Conservation (phyloP, 2,329 filamentous ascomycete species). For the Eutypa lata region DNA sequence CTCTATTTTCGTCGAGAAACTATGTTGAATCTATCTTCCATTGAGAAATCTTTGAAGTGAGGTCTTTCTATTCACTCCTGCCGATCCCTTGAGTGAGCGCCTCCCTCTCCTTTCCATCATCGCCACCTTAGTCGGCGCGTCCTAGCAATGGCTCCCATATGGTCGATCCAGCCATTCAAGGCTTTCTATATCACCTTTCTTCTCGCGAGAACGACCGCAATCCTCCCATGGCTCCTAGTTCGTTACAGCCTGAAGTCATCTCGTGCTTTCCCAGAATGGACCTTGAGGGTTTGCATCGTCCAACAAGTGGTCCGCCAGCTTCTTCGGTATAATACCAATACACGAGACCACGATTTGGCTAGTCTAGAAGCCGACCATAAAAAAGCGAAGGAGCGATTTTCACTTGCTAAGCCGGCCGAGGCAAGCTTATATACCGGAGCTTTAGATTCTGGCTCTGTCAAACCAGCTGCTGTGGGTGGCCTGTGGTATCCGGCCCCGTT, state of each 20-base stretch:
- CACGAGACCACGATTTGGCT: constrained; percentile 1
- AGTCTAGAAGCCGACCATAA: constrained; percentile 2
- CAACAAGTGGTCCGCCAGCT: constrained; percentile 1
- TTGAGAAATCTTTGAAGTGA: too few relatives aligned
- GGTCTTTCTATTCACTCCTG: too few relatives aligned
- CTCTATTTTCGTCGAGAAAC: too few relatives aligned
- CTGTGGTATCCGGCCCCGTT: constrained; percentile 15
- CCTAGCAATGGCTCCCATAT: constrained; percentile 7
- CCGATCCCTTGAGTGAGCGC: too few relatives aligned
- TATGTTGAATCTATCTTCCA: too few relatives aligned
- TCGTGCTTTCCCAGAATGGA: constrained; percentile 11
- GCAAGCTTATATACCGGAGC: constrained; percentile 1
- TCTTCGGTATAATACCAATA: constrained; percentile 1
- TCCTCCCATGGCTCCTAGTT: constrained; percentile 5
- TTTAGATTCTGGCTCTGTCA: background rate
- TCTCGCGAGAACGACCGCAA: background rate
- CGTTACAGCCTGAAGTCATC: constrained; percentile 4
- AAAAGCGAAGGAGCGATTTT: constrained; percentile 6
- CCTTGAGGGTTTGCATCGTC: constrained; percentile 5
- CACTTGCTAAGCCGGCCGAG: constrained; percentile 1
- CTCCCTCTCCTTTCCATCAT: too few relatives aligned
- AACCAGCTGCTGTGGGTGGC: constrained; percentile 10
- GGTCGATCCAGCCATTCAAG: constrained; percentile 13
- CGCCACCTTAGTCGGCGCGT: too few relatives aligned
- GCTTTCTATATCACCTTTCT: constrained; percentile 6